A percentile compares a stretch with the other conserved stretches of the same genome.
Evolutionary conservation across 257 asterid genomes (phyloP).

Genomic region (Petrea volubilis): DNA sequence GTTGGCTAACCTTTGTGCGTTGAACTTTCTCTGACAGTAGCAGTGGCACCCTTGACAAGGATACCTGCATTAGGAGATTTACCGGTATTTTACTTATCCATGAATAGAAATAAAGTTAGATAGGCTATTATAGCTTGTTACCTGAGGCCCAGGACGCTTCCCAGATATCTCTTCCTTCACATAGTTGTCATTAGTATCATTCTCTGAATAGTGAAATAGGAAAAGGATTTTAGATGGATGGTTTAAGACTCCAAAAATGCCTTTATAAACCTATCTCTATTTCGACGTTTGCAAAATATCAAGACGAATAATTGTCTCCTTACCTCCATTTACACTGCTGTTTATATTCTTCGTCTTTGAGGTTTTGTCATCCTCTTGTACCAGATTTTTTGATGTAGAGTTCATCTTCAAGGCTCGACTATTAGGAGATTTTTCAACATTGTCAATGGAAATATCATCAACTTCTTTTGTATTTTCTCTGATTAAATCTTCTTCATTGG

Average conservation of each 20-base stretch:
- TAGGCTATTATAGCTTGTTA: constrained; percentile 39
- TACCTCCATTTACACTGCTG: constrained; percentile 39
- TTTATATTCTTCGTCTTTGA: constrained; percentile 27
- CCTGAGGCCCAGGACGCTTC: constrained; percentile 55
- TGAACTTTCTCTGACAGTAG: constrained; percentile 81
- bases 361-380: constrained; percentile 36
- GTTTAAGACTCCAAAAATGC: constrained; percentile 10
- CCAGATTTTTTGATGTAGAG: constrained; percentile 43
- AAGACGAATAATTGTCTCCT: constrained; percentile 20
- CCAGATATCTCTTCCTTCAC: constrained; percentile 48
- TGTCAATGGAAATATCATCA: constrained; percentile 34
- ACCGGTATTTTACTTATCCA: constrained; percentile 19
- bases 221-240: constrained; percentile 12
- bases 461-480: constrained; percentile 25
- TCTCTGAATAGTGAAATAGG: constrained; percentile 42
- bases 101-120: neutral
- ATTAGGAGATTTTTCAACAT: constrained; percentile 34
- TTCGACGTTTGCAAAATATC: constrained; percentile 7
- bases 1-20: constrained; percentile 68
- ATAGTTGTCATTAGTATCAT: constrained; percentile 38
- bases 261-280: neutral
- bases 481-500: constrained; percentile 21
- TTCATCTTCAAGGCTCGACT: constrained; percentile 33
- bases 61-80: constrained; percentile 48
- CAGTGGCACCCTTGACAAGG: constrained; percentile 79